Evolutionary conservation across 169 alveolate genomes (phyloP).

Genomic region (Cryptosporidium tyzzeri): DNA sequence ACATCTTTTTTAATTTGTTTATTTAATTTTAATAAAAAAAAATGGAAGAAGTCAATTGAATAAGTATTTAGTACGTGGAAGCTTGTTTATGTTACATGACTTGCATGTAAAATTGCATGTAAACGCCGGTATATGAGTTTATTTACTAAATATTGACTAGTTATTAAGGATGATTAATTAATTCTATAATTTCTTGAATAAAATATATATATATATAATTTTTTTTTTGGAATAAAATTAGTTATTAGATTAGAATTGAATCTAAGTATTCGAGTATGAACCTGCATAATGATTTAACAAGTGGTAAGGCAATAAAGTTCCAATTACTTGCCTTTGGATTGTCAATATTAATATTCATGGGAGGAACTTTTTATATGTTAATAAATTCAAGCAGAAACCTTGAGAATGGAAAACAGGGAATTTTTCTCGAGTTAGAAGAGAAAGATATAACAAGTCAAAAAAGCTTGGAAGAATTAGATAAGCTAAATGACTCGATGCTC

Average conservation of each 20-base stretch:
- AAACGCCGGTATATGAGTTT: slow-evolving; percentile 26
- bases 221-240: slow-evolving; percentile 1
- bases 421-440: neutral
- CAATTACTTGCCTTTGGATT: slow-evolving; percentile 19
- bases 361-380: slow-evolving; percentile 30
- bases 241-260: neutral
- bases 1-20: neutral
- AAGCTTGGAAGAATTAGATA: neutral
- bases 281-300: neutral
- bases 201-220: neutral
- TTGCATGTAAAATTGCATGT: slow-evolving; percentile 58
- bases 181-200: slow-evolving; percentile 12
- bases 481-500: slow-evolving; percentile 20
- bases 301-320: slow-evolving; percentile 1
- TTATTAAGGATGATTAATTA: slow-evolving; percentile 29
- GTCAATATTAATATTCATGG: slow-evolving; percentile 28
- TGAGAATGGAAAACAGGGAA: neutral
- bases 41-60: neutral
- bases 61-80: slow-evolving; percentile 28
- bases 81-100: slow-evolving; percentile 20
- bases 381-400: neutral
- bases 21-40: neutral
- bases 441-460: neutral
- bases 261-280: neutral
- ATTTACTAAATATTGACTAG: slow-evolving; percentile 16